phyloP scores from a whole-genome alignment of 2,329 filamentous ascomycete species.

The Fusarium miscanthi region DNA sequence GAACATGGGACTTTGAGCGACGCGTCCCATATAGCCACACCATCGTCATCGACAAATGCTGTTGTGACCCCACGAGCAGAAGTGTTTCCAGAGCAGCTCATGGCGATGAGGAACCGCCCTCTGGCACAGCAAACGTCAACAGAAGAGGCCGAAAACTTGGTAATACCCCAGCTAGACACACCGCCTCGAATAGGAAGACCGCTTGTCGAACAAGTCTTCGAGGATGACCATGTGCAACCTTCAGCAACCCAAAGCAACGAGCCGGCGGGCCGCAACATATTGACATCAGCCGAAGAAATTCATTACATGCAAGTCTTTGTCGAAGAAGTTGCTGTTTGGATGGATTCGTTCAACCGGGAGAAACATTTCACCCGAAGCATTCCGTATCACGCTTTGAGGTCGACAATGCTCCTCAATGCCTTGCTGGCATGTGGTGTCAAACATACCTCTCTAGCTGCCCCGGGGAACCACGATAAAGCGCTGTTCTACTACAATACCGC shows the following conservation, averaged over 20 bases:
- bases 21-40: conserved; percentile 41
- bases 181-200: conserved; percentile 21
- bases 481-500: conserved; percentile 87
- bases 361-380: conserved; percentile 88
- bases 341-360: conserved; percentile 88
- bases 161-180: conserved; percentile 49
- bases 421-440: conserved; percentile 89
- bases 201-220: conserved; percentile 1
- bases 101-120: conserved; percentile 19
- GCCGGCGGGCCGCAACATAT: conserved; percentile 63
- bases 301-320: conserved; percentile 94
- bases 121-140: conserved; percentile 47
- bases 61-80: conserved; percentile 25
- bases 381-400: conserved; percentile 83
- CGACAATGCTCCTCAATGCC: conserved; percentile 90
- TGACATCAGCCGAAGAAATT: conserved; percentile 81
- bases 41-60: conserved; percentile 38
- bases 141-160: conserved; percentile 54
- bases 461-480: conserved; percentile 81
- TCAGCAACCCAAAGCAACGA: neutral
- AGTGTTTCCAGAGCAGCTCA: conserved; percentile 20
- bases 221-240: conserved; percentile 7
- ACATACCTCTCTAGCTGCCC: conserved; percentile 78
- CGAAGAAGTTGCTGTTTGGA: conserved; percentile 90
- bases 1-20: conserved; percentile 29